Evolutionary conservation across 2,329 filamentous ascomycete species (phyloP), one percentile per base, ranked within the genome.

Genomic region (Fusarium zealandicum): DNA sequence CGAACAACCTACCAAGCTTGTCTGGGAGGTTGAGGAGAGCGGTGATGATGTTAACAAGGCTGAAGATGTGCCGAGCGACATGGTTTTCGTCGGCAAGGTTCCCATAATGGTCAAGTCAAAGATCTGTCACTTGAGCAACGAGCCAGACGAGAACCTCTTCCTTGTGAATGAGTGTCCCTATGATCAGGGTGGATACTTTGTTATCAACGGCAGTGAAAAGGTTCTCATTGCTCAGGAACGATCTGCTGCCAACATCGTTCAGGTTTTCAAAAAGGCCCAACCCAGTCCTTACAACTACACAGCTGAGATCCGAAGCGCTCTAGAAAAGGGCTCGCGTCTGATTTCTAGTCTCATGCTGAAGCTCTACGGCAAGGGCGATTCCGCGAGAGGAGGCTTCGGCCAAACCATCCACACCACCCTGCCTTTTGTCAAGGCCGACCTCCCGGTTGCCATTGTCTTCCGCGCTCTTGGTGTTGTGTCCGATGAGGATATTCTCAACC

Each of bases 171-270:
- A 99, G 76, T 99, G 95, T 65, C 95, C 95, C 1, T 99, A 97
- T 74, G 95, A 99, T 70, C 95, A 97, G 71, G 95, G 95, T 65
- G 95, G 95, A 63, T 99, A 99, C 76, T 99, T 99, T 71, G 92
- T 99, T 68, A 99, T 99, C 82, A 99, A 99, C 77, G 95, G 95
- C 36, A 96, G 91, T 75, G 95, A 99, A 73, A 99, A 99, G 81
- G 95, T 99, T 17, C 79, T 99, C 65, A 99, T 99, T 68, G 95
- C 95, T 1, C 95, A 99, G 73, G 95, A 99, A 76, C 90, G 95
- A 59, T 97, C 93, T 72, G 95, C 95, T 33, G 95, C 93, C 70
- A 99, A 99, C 71, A 99, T 98, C 54, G 95, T 99, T 5, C 95
- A 99, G 76, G 93, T 99, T 22, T 99, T 99, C 85, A 93, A 96